Percentiles rank a stretch among this genome's conserved stretches.
Conservation (phyloP, 129 eudicot genomes). For the Cynara cardunculus region DNA sequence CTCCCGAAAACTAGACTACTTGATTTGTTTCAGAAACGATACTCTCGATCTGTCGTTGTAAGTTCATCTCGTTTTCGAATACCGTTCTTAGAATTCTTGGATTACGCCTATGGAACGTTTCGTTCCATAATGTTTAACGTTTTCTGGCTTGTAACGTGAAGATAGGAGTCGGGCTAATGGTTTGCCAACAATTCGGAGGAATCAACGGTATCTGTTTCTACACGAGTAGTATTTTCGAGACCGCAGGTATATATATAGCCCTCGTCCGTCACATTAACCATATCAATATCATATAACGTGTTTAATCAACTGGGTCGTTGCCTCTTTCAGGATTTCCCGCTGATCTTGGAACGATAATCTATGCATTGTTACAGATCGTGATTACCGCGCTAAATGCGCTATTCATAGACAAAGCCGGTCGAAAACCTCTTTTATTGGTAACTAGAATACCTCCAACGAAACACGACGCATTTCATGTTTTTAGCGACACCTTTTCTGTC, state of each 20-base stretch:
- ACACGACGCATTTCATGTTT: not conserved
- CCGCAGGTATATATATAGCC: conserved; percentile 47
- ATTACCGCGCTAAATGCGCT: conserved; percentile 49
- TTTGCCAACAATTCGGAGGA: conserved; percentile 87
- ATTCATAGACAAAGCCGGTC: conserved; percentile 59
- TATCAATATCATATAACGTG: not conserved
- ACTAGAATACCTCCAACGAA: not conserved
- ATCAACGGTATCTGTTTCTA: conserved; percentile 85
- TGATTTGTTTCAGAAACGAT: conserved; percentile 51
- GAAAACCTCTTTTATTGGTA: conserved; percentile 74
- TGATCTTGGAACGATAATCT: conserved; percentile 63
- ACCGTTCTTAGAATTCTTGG: not conserved
- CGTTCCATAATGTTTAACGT: not conserved
- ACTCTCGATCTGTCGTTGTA: conserved; percentile 52
- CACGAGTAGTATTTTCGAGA: conserved; percentile 67
- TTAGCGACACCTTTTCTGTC: not conserved
- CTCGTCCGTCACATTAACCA: not conserved
- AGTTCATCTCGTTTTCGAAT: conserved; percentile 3
- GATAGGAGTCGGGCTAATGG: conserved; percentile 91
- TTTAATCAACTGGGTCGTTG: not conserved
- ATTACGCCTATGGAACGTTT: not conserved
- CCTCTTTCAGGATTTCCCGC: conserved; percentile 55
- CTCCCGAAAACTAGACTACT: conserved; percentile 47
- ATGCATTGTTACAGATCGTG: conserved; percentile 54
- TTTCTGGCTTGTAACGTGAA: conserved; percentile 13